Conservation (phyloP, 2,329 filamentous ascomycete genomes). For the Geosmithia putterillii region DNA sequence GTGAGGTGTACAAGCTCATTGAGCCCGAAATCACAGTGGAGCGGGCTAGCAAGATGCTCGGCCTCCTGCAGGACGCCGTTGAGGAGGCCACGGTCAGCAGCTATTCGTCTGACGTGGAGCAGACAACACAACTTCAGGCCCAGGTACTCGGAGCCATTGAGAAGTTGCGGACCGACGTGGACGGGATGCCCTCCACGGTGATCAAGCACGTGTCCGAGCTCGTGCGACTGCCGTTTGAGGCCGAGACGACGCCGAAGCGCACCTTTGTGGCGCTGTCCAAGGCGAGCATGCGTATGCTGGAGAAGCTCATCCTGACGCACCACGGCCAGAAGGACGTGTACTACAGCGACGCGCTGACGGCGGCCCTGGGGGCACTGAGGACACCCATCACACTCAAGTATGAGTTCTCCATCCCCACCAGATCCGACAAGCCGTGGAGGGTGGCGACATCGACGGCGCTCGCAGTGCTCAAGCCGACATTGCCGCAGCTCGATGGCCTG, state of each 20-base stretch:
- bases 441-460: conserved; percentile 63
- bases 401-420: conserved; percentile 58
- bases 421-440: conserved; percentile 63
- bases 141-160: conserved; percentile 57
- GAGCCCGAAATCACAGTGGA: conserved; percentile 48
- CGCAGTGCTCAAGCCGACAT: conserved; percentile 51
- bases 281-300: conserved; percentile 59
- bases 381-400: conserved; percentile 72
- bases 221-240: conserved; percentile 53
- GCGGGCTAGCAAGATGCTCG: conserved; percentile 55
- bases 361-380: conserved; percentile 53
- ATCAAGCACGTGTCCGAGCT: conserved; percentile 60
- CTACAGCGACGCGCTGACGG: conserved; percentile 50
- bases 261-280: conserved; percentile 89
- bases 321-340: conserved; percentile 57
- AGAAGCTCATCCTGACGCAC: conserved; percentile 46
- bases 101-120: conserved; percentile 63
- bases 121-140: conserved; percentile 59
- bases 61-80: conserved; percentile 58
- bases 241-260: conserved; percentile 35
- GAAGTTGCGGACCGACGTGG: conserved; percentile 53
- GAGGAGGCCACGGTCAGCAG: conserved; percentile 54
- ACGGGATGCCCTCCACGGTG: conserved; percentile 54
- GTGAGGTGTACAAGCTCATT: conserved; percentile 68
- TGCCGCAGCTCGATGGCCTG: conserved; percentile 45